These are phyloP conservation scores for Citrus inodora DNA, from an alignment of 345 rosid species.

Conservation along the genomic window DNA sequence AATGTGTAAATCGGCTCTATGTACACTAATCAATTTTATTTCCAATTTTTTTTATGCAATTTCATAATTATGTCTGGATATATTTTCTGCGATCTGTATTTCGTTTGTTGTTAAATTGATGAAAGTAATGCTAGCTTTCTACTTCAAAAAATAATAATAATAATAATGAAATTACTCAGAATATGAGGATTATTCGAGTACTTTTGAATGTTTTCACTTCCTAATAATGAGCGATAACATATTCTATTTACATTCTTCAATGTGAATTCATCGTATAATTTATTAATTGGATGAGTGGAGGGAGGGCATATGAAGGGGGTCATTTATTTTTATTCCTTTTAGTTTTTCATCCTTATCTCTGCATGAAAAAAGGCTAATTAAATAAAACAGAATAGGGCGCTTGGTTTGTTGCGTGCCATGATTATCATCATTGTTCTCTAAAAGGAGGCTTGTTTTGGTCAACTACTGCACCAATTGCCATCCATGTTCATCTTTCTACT, in stretches of 20 bases:
- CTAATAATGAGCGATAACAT: not conserved
- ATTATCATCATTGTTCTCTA: conserved; percentile 23
- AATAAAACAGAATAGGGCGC: not conserved
- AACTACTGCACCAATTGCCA: conserved; percentile 10
- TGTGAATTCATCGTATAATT: not conserved
- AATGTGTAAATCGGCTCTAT: too few species aligned
- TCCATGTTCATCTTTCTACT: not conserved
- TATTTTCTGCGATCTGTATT: too few species aligned
- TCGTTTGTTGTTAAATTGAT: too few species aligned
- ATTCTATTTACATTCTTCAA: not conserved
- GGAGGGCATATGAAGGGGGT: not conserved
- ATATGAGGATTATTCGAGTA: not conserved
- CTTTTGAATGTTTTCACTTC: conserved; percentile 2
- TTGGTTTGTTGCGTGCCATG: conserved; percentile 16
- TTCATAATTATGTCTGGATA: too few species aligned
- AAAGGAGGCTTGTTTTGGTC: conserved; percentile 16
- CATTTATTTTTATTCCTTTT: not conserved
- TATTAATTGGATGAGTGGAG: not conserved
- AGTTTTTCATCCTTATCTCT: conserved; percentile 12
- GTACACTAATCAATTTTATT: too few species aligned
- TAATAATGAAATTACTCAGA: not conserved
- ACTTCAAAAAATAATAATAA: too few species aligned
- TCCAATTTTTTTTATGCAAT: too few species aligned
- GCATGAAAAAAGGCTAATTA: conserved; percentile 11
- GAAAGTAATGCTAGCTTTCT: too few species aligned